These are phyloP conservation scores for Coniosporium tulheliwenetii DNA, from an alignment of 2,329 filamentous ascomycete species.

Conservation along the genomic window DNA sequence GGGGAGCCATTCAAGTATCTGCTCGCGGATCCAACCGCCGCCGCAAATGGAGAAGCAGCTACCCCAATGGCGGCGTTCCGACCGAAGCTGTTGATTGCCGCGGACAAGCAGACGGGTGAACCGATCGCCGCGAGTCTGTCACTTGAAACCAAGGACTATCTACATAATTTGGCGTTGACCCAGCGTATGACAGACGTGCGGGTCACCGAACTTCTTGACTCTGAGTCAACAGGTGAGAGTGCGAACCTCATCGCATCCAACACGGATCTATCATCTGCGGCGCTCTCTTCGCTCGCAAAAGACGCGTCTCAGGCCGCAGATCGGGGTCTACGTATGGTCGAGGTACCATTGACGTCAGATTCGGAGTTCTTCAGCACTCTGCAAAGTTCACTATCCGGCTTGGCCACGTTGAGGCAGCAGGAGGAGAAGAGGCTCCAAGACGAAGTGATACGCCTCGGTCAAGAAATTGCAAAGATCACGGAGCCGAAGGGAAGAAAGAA, in stretches of 20 bases:
- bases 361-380: conserved; percentile 66
- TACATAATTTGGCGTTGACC: conserved; percentile 43
- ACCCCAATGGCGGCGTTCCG: conserved; percentile 26
- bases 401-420: conserved; percentile 51
- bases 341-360: conserved; percentile 64
- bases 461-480: conserved; percentile 47
- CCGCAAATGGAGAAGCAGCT: neutral
- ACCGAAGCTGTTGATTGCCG: conserved; percentile 54
- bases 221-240: neutral
- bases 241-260: no score
- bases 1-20: conserved; percentile 19
- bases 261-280: no score
- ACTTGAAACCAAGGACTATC: conserved; percentile 45
- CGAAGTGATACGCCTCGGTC: conserved; percentile 49
- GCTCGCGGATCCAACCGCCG: neutral
- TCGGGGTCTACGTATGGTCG: conserved; percentile 30
- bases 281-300: no score
- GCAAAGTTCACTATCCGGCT: conserved; percentile 50
- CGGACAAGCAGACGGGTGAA: conserved; percentile 50
- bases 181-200: conserved; percentile 25
- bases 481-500: conserved; percentile 48
- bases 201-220: conserved; percentile 9
- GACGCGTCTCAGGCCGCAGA: no score
- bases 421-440: conserved; percentile 49
- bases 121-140: conserved; percentile 54